Evolutionary conservation across 768 basidiomycete species (phyloP), one percentile per base, ranked within the genome.

Genomic region (Collybia mongolica): DNA sequence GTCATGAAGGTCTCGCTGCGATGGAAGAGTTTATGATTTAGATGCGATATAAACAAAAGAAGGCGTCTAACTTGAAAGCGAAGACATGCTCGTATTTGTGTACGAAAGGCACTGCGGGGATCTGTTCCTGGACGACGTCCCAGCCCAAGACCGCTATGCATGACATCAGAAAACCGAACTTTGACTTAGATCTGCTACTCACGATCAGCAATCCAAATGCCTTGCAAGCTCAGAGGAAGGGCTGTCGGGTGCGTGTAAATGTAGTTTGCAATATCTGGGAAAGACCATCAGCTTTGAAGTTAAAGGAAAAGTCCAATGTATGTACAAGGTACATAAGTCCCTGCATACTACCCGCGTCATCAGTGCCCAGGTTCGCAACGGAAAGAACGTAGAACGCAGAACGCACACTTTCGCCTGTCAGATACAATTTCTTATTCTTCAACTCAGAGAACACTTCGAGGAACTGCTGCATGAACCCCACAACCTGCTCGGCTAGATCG

Each of bases 141-240:
- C 78, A 86, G 0, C 26, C 26, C 24, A 44, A 22, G 18, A 32
- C 26, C 3, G 43, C 24, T 43, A 32, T 32, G 11, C 14, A 32
- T 6, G 3, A 32, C 14, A 14, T 32, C 14, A 32, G 32, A 32
- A 5, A 32, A 6, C 32, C 14, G 32, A 6, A 14, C 9, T 32
- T n/a, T 32, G 32, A 32, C 11, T 6, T 6, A 5, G 14, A 5
- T 3, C 3, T 9, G 2, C 11, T 24, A 56, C 84, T 64, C 57
- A 88, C 88, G 84, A 67, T 90, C 86, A 22, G 75, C 71, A 20
- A 88, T 79, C 84, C 86, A 90, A 38, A 85, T 80, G 3, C 88
- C 88, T 58, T 82, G 81, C 20, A 90, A 72, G 24, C 75, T 67
- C 17, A 90, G 71, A 38, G 81, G 76, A 7, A 90, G 64, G 0